Evolutionary conservation across 805 yeast species (phyloP).

Genomic region (Kodamaea kaohsiungensis): DNA sequence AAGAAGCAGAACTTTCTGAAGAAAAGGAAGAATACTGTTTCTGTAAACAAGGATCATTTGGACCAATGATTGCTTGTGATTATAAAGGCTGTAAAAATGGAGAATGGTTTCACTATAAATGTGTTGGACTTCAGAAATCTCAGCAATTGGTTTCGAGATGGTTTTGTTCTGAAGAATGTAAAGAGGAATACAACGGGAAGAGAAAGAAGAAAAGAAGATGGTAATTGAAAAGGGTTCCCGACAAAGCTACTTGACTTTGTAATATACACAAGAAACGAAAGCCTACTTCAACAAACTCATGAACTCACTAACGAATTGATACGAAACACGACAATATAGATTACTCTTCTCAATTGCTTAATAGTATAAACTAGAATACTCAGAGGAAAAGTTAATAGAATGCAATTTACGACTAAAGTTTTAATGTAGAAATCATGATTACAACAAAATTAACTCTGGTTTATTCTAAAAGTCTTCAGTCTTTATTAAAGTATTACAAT

Average conservation of each 20-base stretch:
- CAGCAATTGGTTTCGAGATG: constrained; percentile 36
- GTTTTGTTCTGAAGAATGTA: constrained; percentile 41
- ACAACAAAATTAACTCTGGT: too few relatives aligned
- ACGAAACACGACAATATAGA: too few relatives aligned
- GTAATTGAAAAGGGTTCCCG: too few relatives aligned
- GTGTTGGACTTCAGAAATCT: constrained; percentile 43
- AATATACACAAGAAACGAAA: too few relatives aligned
- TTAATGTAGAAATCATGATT: too few relatives aligned
- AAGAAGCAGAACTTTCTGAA: background rate
- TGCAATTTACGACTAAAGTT: too few relatives aligned
- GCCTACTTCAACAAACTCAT: background rate
- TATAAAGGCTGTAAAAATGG: constrained; percentile 42
- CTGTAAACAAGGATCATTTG: constrained; percentile 29
- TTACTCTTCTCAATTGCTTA: too few relatives aligned
- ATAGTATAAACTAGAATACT: too few relatives aligned
- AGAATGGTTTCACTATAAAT: constrained; percentile 48
- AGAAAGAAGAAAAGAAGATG: constrained; percentile 12
- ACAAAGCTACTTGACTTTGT: too few relatives aligned
- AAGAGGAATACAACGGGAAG: constrained; percentile 11
- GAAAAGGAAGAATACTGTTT: constrained; percentile 19
- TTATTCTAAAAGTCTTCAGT: background rate
- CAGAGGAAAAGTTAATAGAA: too few relatives aligned
- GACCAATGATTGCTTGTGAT: constrained; percentile 34
- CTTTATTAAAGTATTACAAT: too few relatives aligned
- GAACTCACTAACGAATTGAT: too few relatives aligned